Evolutionary conservation across 1,139 yeast species (phyloP).

Genomic region (Magnusiomyces tetraspermus): DNA sequence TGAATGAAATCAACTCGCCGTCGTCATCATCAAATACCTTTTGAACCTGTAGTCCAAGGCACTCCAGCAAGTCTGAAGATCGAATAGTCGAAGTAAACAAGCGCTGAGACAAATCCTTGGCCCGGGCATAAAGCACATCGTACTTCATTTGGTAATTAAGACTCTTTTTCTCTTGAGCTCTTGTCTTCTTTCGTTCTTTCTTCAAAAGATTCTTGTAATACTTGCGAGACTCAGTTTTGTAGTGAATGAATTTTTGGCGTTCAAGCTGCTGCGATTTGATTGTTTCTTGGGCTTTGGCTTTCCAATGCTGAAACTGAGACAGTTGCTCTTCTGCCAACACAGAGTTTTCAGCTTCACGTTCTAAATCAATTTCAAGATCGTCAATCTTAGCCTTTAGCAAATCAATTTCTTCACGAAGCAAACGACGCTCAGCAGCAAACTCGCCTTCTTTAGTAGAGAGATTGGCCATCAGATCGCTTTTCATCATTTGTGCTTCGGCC

Average conservation of each 20-base stretch:
- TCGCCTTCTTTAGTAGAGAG: slow-evolving; percentile 57
- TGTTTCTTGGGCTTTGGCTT: not conserved
- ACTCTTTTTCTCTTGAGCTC: not conserved
- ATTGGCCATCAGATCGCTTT: slow-evolving; percentile 55
- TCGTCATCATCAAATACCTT: slow-evolving; percentile 28
- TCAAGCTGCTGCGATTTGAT: not conserved
- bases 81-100: slow-evolving; percentile 35
- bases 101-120: slow-evolving; percentile 34
- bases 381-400: slow-evolving; percentile 38
- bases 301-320: not conserved
- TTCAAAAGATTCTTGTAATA: not conserved
- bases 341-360: slow-evolving; percentile 20
- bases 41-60: slow-evolving; percentile 55
- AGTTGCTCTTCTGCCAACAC: slow-evolving; percentile 10
- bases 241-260: not conserved
- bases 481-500: slow-evolving; percentile 34
- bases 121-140: slow-evolving; percentile 17
- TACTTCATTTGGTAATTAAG: slow-evolving; percentile 7
- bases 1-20: slow-evolving; percentile 21
- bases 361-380: slow-evolving; percentile 44
- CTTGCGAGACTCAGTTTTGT: not conserved
- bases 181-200: not conserved
- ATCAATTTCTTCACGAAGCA: slow-evolving; percentile 43
- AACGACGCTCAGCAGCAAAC: slow-evolving; percentile 44
- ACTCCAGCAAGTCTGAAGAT: slow-evolving; percentile 55